phyloP scores from a whole-genome alignment of 1,284 basidiomycete genomes.

The Leccinum solheimii region DNA sequence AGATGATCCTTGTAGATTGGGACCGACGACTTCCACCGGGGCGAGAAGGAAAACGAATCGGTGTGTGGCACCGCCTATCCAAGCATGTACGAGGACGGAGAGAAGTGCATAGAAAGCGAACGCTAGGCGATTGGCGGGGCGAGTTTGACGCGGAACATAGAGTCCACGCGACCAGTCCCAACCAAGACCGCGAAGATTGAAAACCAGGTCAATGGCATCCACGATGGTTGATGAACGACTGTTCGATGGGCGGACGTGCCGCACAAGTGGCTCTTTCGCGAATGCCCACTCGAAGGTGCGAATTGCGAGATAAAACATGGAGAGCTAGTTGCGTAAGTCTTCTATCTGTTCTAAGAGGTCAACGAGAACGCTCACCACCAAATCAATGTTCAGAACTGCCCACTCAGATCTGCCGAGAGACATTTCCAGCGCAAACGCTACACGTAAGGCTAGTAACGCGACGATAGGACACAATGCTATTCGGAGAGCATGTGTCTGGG shows the following conservation, averaged over 20 bases:
- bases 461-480: constrained; percentile 47
- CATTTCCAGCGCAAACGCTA: constrained; percentile 44
- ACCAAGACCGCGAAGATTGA: constrained; percentile 55
- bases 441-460: constrained; percentile 41
- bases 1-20: constrained; percentile 39
- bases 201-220: constrained; percentile 49
- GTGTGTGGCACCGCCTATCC: constrained; percentile 46
- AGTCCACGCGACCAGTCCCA: constrained; percentile 45
- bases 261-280: constrained; percentile 14
- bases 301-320: constrained; percentile 15
- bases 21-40: constrained; percentile 34
- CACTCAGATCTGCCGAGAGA: constrained; percentile 26
- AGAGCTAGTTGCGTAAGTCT: constrained; percentile 12
- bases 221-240: constrained; percentile 19
- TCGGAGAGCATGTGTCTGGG: constrained; percentile 43
- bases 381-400: neutral
- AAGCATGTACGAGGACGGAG: constrained; percentile 37
- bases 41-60: constrained; percentile 43
- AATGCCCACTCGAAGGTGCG: constrained; percentile 24
- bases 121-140: constrained; percentile 34
- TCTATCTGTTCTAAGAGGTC: neutral
- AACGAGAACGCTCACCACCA: neutral
- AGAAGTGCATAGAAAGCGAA: constrained; percentile 41
- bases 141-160: constrained; percentile 45
- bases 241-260: constrained; percentile 9